These are phyloP conservation scores for Penicillium tannophilum DNA, from an alignment of 495 filamentous ascomycete species.

Conservation along the genomic window DNA sequence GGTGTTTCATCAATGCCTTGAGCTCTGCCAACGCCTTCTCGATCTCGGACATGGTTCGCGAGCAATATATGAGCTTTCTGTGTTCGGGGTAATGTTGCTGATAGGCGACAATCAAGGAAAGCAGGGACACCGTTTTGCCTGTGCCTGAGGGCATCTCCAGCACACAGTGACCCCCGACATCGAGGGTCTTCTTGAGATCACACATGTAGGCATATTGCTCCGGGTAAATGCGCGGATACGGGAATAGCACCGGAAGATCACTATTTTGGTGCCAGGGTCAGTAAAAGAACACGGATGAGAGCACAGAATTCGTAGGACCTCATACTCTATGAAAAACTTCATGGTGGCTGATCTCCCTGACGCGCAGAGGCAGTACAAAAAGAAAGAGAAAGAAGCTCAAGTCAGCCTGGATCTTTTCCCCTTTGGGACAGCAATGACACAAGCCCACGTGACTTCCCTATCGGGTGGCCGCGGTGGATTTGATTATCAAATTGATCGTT, in stretches of 20 bases:
- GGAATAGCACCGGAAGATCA: slow-evolving; percentile 92
- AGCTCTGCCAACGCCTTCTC: slow-evolving; percentile 95
- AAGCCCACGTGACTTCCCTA: slow-evolving; percentile 44
- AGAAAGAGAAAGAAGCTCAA: slow-evolving; percentile 10
- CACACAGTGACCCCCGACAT: slow-evolving; percentile 94
- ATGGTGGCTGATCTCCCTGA: slow-evolving; percentile 57
- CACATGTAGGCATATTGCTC: slow-evolving; percentile 99
- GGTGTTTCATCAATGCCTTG: slow-evolving; percentile 91
- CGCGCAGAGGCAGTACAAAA: slow-evolving; percentile 20
- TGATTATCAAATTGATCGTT: slow-evolving; percentile 11
- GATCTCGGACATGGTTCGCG: slow-evolving; percentile 65
- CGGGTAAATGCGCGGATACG: slow-evolving; percentile 96
- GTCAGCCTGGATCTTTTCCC: slow-evolving; percentile 31
- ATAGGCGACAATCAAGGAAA: slow-evolving; percentile 95
- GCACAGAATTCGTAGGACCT: no score
- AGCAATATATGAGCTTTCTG: slow-evolving; percentile 97
- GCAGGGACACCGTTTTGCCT: slow-evolving; percentile 92
- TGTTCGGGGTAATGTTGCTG: slow-evolving; percentile 89
- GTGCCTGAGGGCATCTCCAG: slow-evolving; percentile 99
- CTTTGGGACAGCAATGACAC: slow-evolving; percentile 43
- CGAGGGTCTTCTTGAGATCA: slow-evolving; percentile 94
- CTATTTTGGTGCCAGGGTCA: slow-evolving; percentile 41
- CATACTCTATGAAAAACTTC: slow-evolving; percentile 95
- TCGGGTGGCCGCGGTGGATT: slow-evolving; percentile 34
- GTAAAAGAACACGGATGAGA: neutral